Percentiles rank a stretch among this genome's conserved stretches.
phyloP scores from a whole-genome alignment of 2,329 filamentous ascomycete species.

The Xylaria sp. region DNA sequence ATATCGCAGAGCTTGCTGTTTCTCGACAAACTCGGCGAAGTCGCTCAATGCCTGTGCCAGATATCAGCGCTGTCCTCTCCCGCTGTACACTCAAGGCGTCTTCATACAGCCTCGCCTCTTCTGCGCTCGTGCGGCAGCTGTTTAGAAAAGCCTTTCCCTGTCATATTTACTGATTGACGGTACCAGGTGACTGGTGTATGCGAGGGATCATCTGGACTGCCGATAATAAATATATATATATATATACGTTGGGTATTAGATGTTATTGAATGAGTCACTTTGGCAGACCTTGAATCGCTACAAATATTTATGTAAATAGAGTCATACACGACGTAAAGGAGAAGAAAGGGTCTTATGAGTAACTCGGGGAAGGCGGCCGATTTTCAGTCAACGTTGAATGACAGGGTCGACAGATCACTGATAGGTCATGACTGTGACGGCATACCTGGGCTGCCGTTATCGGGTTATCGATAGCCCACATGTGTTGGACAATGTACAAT shows the following conservation, averaged over 20 bases:
- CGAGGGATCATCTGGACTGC: constrained; percentile 44
- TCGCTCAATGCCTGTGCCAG: constrained; percentile 79
- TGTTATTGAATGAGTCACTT: background rate
- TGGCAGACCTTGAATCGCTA: background rate
- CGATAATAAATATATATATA: background rate
- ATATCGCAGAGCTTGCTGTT: constrained; percentile 83
- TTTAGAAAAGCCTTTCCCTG: constrained; percentile 64
- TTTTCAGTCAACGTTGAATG: constrained; percentile 3
- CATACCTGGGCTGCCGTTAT: constrained; percentile 26
- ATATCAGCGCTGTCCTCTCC: background rate
- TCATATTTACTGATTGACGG: constrained; percentile 57
- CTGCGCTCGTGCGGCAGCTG: constrained; percentile 81
- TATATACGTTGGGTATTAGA: background rate
- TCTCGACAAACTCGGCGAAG: constrained; percentile 97
- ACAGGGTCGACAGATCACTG: constrained; percentile 18
- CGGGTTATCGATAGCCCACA: constrained; percentile 22
- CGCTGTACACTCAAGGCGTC: background rate
- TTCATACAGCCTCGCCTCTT: constrained; percentile 83
- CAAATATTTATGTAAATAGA: constrained; percentile 26
- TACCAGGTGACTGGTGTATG: constrained; percentile 41
- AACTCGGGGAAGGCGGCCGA: constrained; percentile 25
- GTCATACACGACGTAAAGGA: constrained; percentile 23
- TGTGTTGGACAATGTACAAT: background rate
- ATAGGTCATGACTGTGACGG: constrained; percentile 32
- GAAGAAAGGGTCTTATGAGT: constrained; percentile 20